Evolutionary conservation across 2,329 filamentous ascomycete species (phyloP), one percentile per base, ranked within the genome.

Genomic region (Bertia moriformis): DNA sequence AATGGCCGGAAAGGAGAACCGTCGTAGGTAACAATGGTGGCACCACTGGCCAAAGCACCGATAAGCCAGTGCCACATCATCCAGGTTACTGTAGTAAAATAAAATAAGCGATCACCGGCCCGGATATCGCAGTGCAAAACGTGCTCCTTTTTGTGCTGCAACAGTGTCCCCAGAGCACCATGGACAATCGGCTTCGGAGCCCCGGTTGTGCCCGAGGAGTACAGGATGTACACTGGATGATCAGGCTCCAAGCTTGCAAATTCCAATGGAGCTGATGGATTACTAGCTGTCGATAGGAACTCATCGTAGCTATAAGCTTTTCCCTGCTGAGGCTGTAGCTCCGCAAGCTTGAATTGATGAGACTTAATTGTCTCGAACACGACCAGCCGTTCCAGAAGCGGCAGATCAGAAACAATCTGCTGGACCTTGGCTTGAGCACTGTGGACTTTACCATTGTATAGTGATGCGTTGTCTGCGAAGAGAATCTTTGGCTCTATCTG

Each of bases 41-140:
- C 73, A 39, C 89, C 89, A 19, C 76, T 78, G 10, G 88, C 83
- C 3, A 96, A 74, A 4, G 80, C 85, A 1, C 85, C 89, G 15
- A 95, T 73, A 29, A 88, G 78, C 88, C 89, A 96, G 56, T 96
- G 89, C 87, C 88, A 95, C 89, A 96, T 96, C 88, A 98, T 96
- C 91, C 88, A 95, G 0, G 86, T 93, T 10, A 81, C 87, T 3
- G 88, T 95, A 1, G 87, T 94, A 62, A 88, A 95, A 63, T 95
- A 95, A 57, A 95, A 83, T 51, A 95, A 69, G 17, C 80, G 72
- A 33, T 87, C 84, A 2, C 67, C 63, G 0, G 79, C 70, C 5
- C 71, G 67, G 45, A 98, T 76, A 17, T 87, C 86, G 55, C 83
- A 84, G 54, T 96, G 89, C 3, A 96, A 67, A 36, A 81, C 70